These are phyloP conservation scores for Dothidotthia symphoricarpi DNA, from an alignment of 2,329 filamentous ascomycete species.

Conservation along the genomic window DNA sequence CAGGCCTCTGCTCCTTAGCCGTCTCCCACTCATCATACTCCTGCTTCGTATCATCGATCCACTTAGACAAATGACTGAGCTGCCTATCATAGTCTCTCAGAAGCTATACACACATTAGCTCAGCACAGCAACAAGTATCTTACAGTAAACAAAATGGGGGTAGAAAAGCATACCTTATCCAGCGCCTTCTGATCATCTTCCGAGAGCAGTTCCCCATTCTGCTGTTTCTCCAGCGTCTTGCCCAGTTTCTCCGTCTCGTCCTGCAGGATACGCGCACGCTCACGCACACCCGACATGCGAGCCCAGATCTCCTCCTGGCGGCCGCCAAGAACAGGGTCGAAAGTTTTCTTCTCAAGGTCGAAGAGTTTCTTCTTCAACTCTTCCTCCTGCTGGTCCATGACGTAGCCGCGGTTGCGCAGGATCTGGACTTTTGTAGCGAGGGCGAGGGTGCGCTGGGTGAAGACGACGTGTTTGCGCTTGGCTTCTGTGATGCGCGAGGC, in stretches of 20 bases:
- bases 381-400: conserved; percentile 76
- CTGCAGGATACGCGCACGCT: conserved; percentile 69
- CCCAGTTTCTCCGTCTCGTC: conserved; percentile 71
- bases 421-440: conserved; percentile 79
- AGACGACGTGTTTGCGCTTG: conserved; percentile 67
- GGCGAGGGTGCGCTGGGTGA: conserved; percentile 70
- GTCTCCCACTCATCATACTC: conserved; percentile 59
- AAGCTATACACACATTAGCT: conserved; percentile 56
- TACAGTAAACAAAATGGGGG: too few relatives aligned
- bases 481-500: conserved; percentile 72
- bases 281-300: conserved; percentile 70
- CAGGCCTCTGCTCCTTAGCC: conserved; percentile 25
- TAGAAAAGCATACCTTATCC: conserved; percentile 74
- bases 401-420: conserved; percentile 76
- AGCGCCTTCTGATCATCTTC: conserved; percentile 70
- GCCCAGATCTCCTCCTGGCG: conserved; percentile 85
- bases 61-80: conserved; percentile 69
- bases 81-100: conserved; percentile 80
- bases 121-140: too few relatives aligned
- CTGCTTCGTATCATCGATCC: conserved; percentile 57
- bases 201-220: conserved; percentile 54
- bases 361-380: conserved; percentile 70
- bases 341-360: conserved; percentile 65
- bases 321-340: conserved; percentile 72
- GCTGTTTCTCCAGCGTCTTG: conserved; percentile 46